Base-by-base conservation (phyloP, 2,329 filamentous ascomycete genomes). In the Sporothrix pallida region DNA sequence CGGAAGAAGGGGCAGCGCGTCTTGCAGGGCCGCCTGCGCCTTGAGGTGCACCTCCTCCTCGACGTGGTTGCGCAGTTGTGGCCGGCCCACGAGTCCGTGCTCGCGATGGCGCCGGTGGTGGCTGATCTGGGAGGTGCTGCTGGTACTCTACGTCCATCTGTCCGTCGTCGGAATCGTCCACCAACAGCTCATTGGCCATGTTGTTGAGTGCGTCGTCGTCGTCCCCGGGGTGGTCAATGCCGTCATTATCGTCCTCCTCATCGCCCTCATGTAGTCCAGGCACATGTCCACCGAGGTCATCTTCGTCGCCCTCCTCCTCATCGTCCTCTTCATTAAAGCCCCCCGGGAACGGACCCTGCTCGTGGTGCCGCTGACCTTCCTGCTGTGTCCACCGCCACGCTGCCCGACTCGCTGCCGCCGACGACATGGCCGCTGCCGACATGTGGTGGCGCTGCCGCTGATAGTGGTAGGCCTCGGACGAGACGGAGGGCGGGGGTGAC, bases 301-400 rank as follows among this genome's bases (percentile, higher is more conserved):
- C 46, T 1, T 70, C 50, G 17, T 74, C 73, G 1, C 13, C 52
- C 0, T 68, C 72, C 1, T 71, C 73, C 2, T 70, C 73, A 10
- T 74, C 74, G 1, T 69, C 72, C 5, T 72, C 7, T 10, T 74
- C 84, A 62, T 76, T 23, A 70, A 72, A 73, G 23, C 74, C 74
- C 2, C 26, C 58, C 13, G 72, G 17, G 67, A 74, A 58, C 42
- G 69, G 73, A 46, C 44, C 73, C 3, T 76, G 74, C 26, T 70
- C 68, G 23, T 71, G 71, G 54, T 70, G 69, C 13, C 70, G 72
- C 70, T 75, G 74, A 3, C 52, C 65, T 67, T 74, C 60, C 50
- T 75, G 73, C 50, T 74, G 75, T 15, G 70, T 52, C 69, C 31
- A 62, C 6, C 72, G 74, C 73, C 63, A 70, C 6, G 74, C 58